Percentiles rank a stretch among this genome's conserved stretches.
Evolutionary conservation across 331 rosid species (phyloP).

Genomic region (Malus hybrid): DNA sequence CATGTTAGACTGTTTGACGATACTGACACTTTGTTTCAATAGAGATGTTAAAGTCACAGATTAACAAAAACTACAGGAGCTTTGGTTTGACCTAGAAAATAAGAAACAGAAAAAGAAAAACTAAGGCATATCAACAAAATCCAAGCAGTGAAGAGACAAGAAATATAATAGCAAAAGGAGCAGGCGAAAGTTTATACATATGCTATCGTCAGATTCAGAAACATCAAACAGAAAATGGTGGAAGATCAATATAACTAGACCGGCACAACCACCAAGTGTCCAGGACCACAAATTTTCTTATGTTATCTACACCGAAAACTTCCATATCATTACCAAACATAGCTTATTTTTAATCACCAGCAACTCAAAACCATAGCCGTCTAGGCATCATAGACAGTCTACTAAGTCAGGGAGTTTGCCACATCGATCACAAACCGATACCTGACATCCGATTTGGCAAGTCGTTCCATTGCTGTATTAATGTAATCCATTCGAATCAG

Average conservation of each 20-base stretch:
- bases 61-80: background rate
- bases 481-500: conserved; percentile 50
- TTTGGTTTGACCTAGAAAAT: background rate
- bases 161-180: background rate
- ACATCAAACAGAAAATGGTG: background rate
- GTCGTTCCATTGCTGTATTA: conserved; percentile 59
- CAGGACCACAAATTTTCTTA: background rate
- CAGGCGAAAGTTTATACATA: background rate
- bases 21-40: background rate
- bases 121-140: background rate
- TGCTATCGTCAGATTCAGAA: background rate
- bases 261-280: background rate
- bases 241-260: background rate
- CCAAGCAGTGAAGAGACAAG: background rate
- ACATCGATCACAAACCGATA: conserved; percentile 84
- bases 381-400: background rate
- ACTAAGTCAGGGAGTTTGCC: conserved; percentile 45
- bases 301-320: background rate
- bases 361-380: background rate
- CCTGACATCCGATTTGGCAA: conserved; percentile 66
- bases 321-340: background rate
- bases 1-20: background rate
- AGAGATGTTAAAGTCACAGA: background rate
- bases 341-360: too few species aligned
- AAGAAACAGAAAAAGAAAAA: background rate